A percentile compares a stretch with the other conserved stretches of the same genome.
Conservation (phyloP, 768 basidiomycete genomes). For the Leccinum disarticulatum region DNA sequence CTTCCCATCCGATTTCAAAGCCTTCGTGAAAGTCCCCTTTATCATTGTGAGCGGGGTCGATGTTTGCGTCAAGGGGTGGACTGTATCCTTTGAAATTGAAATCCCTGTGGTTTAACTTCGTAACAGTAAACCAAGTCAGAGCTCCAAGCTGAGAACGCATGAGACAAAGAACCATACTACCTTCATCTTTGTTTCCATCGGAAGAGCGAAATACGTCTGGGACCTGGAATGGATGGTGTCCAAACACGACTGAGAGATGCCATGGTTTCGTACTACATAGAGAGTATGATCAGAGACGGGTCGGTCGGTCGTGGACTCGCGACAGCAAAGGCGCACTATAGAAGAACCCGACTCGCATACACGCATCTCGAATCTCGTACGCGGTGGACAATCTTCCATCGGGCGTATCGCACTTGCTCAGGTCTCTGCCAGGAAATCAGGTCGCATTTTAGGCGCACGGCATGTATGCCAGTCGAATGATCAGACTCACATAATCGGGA, state of each 20-base stretch:
- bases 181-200: constrained; percentile 63
- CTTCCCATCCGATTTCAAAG: too few species aligned
- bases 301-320: too few species aligned
- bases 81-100: constrained; percentile 81
- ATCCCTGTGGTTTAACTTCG: constrained; percentile 66
- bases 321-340: too few species aligned
- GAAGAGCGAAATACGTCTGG: constrained; percentile 66
- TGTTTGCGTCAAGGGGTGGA: constrained; percentile 68
- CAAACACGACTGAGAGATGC: constrained; percentile 56
- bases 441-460: neutral
- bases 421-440: constrained; percentile 14
- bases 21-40: too few species aligned
- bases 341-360: constrained; percentile 82
- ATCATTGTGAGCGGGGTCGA: too few species aligned
- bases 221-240: constrained; percentile 43
- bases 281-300: neutral
- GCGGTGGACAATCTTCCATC: constrained; percentile 48
- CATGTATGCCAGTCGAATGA: neutral
- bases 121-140: neutral
- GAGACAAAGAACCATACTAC: constrained; percentile 35
- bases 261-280: constrained; percentile 70
- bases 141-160: neutral
- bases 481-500: constrained; percentile 29
- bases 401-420: constrained; percentile 18
- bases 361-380: constrained; percentile 64